These are phyloP conservation scores for Pseudotulostoma volvatum DNA, from an alignment of 495 filamentous ascomycete genomes.

Conservation along the genomic window DNA sequence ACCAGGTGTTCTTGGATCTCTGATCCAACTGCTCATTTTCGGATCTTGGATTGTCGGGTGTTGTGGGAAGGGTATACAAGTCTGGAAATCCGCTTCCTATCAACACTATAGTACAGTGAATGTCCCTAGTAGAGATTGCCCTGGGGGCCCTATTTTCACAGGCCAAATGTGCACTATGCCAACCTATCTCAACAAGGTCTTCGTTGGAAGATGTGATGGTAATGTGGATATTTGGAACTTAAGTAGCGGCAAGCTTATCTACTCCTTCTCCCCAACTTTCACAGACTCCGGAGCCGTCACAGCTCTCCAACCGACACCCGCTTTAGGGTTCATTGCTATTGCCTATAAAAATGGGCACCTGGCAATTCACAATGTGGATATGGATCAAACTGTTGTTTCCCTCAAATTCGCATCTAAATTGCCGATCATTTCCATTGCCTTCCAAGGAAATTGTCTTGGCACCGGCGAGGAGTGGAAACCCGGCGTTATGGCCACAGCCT, in stretches of 20 bases:
- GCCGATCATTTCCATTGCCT: conserved; percentile 64
- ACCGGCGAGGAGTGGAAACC: conserved; percentile 73
- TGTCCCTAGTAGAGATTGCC: conserved; percentile 21
- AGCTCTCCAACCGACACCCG: conserved; percentile 66
- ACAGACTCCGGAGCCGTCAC: conserved; percentile 57
- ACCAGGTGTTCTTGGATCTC: conserved; percentile 40
- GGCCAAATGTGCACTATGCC: conserved; percentile 68
- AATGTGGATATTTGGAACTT: conserved; percentile 94
- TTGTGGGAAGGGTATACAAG: conserved; percentile 55
- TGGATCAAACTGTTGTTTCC: conserved; percentile 50
- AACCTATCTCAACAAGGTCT: conserved; percentile 89
- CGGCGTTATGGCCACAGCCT: conserved; percentile 76
- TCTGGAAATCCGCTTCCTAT: conserved; percentile 72
- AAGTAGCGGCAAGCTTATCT: conserved; percentile 72
- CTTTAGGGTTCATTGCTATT: conserved; percentile 71
- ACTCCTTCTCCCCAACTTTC: conserved; percentile 60
- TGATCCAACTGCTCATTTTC: conserved; percentile 64
- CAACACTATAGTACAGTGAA: conserved; percentile 81
- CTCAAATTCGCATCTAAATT: conserved; percentile 42
- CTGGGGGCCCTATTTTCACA: conserved; percentile 42
- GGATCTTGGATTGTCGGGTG: conserved; percentile 85
- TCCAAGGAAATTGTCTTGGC: conserved; percentile 79
- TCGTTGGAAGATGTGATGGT: conserved; percentile 74
- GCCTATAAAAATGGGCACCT: conserved; percentile 66
- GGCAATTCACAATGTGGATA: conserved; percentile 62